A percentile compares a stretch with the other conserved stretches of the same genome.
Conservation (phyloP, 331 rosid species). For the Saraca asoca region DNA sequence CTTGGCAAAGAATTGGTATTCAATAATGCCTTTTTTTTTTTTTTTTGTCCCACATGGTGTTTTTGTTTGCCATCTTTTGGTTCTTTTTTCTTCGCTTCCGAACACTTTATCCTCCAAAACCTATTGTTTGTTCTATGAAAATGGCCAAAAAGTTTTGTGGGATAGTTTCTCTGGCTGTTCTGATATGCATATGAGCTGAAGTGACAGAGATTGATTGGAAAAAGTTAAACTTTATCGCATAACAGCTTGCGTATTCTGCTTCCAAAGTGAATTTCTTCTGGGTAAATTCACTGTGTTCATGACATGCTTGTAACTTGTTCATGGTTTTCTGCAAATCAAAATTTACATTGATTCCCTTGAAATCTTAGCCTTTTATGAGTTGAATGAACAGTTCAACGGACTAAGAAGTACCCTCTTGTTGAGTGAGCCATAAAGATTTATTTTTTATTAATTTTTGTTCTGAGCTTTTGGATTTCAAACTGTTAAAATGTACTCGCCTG, state of each 20-base stretch:
- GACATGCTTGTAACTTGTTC: constrained; percentile 44
- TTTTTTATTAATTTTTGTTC: constrained; percentile 19
- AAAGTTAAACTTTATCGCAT: constrained; percentile 9
- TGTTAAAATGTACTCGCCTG: constrained; percentile 5
- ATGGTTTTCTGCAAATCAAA: not conserved
- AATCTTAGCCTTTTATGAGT: constrained; percentile 22
- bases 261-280: constrained; percentile 22
- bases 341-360: constrained; percentile 22
- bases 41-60: not conserved
- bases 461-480: constrained; percentile 2
- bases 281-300: constrained; percentile 42
- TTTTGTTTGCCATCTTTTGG: not conserved
- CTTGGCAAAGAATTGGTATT: constrained; percentile 72
- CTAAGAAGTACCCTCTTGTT: constrained; percentile 21
- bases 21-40: not conserved
- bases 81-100: not conserved
- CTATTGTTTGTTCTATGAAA: not conserved
- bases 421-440: constrained; percentile 21
- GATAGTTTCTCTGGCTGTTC: not conserved
- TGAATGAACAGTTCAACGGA: constrained; percentile 23
- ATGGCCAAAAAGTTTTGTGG: constrained; percentile 11
- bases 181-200: constrained; percentile 24
- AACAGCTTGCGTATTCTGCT: constrained; percentile 16
- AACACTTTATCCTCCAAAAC: not conserved
- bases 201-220: constrained; percentile 27